Evolutionary conservation across 768 basidiomycete genomes (phyloP), one percentile per base, ranked within the genome.

Genomic region (Hericium alpestre): DNA sequence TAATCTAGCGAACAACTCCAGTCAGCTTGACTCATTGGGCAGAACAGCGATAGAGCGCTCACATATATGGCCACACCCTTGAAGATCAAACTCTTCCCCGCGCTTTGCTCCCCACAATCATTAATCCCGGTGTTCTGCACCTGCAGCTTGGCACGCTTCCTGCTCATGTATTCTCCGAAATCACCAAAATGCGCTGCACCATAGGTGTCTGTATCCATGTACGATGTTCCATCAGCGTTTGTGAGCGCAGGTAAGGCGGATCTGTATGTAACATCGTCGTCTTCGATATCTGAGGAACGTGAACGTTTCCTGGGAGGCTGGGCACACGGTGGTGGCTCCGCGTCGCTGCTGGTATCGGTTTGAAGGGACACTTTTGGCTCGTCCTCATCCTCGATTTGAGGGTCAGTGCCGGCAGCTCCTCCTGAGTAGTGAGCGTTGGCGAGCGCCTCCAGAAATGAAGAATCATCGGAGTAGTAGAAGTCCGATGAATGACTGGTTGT

Each of bases 91-190:
- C 74, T 77, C 39, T 70, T 70, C 18, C 43, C 62, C 20, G 56
- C 65, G 22, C 54, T 57, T 15, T 60, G 63, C n/a, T 53, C 67
- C 20, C 55, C 62, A n/a, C 39, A 47, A 20, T 64, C 58, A 25
- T 69, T 65, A 38, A 78, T 64, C 55, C 70, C 68, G 38, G 67
- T 66, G 59, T 92, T 90, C 71, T 93, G 89, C 4, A 91, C 82
- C 63, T 88, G 89, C 51, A 98, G 69, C 69, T 98, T 98, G 32
- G 87, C 86, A 2, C 95, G 81, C 71, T 97, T 97, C 58, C 93
- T 77, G 2, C 76, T 70, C 90, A 96, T 92, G 66, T 96, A 97
- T 65, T 93, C 85, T 0, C 87, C 89, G 60, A 83, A 90, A 1
- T 81, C 82, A 13, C 90, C 93, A 67, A 94, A 97, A 38, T 75